Evolutionary conservation across 345 rosid genomes (phyloP), one percentile per base, ranked within the genome.

Genomic region (Syzygium aromaticum): DNA sequence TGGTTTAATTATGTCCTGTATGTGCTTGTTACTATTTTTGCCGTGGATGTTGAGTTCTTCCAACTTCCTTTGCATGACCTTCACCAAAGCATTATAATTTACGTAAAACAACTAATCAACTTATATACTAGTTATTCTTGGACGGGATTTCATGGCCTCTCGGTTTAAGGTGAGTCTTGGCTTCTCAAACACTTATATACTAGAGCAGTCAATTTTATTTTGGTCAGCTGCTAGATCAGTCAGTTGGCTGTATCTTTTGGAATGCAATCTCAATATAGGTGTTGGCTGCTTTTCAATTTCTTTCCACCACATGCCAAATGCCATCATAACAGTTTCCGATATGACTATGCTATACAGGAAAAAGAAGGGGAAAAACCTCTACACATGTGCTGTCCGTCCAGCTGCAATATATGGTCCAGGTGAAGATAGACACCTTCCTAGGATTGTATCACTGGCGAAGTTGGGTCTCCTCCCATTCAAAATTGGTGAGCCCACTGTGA

Each of bases 391-490:
- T 0, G 83, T 97, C 54, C 98, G 98, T 85, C 98, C 98, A 52
- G 98, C 99, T 84, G 98, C 99, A 83, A 95, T 97, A 52, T 96
- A 97, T 86, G 98, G 98, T 86, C 99, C 96, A 1, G 98, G 99
- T 6, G 98, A 97, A 92, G 98, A 96, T 87, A 92, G 99, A 77
- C 99, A 95, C 90, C 89, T 97, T 86, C 99, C 98, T 30, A 94
- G 99, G 91, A 95, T 97, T 77, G 86, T 97, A 85, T 92, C 93
- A 54, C 88, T 93, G 64, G 95, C 96, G 2, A 94, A 96, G 92
- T 49, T 96, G 80, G 98, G 98, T 77, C 90, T 97, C 86, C 23
- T 93, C 30, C 90, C 88, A 15, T 97, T 96, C 88, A 95, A 61
- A 88, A 91, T 93, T 57, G 98, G 99, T 88, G 93, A 90, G 86